Percentiles rank a stretch among this genome's conserved stretches.
Conservation (phyloP, 139 green algal genomes). For the Chlamydomonas sphaeroides region DNA sequence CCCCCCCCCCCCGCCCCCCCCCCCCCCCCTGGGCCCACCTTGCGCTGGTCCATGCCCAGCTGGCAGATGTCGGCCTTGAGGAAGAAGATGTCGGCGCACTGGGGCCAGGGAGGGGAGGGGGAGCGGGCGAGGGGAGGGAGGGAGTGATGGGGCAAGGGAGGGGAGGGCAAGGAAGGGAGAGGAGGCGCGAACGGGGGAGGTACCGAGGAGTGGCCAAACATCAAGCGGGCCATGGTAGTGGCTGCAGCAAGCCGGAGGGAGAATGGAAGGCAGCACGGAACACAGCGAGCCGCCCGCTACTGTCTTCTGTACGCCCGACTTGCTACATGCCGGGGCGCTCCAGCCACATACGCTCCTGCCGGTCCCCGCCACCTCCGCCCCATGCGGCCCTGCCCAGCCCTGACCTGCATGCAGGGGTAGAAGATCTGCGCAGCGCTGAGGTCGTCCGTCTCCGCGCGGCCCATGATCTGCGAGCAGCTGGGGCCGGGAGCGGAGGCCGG, state of each 20-base stretch:
- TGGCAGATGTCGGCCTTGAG: constrained; percentile 99
- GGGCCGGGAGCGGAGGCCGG: background rate
- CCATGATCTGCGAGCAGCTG: constrained; percentile 97
- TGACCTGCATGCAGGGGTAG: constrained; percentile 95
- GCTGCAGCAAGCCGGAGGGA: too few relatives aligned
- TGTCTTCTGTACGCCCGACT: too few relatives aligned
- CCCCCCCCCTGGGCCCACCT: constrained; percentile 60
- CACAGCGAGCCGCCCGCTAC: too few relatives aligned
- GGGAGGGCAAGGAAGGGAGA: too few relatives aligned
- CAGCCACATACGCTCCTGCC: too few relatives aligned
- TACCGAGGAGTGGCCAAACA: too few relatives aligned
- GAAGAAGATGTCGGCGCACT: constrained; percentile 94
- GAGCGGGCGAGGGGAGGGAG: background rate
- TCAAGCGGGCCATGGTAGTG: too few relatives aligned
- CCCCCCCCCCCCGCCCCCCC: background rate
- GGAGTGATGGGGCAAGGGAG: constrained; percentile 65
- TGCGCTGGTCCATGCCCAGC: constrained; percentile 98
- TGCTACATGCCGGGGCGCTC: too few relatives aligned
- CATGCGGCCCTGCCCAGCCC: background rate
- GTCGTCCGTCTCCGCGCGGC: constrained; percentile 93
- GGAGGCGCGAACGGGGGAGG: too few relatives aligned
- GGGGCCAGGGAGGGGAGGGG: too few relatives aligned
- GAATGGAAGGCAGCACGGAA: too few relatives aligned
- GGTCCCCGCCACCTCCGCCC: background rate
- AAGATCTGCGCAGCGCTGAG: constrained; percentile 97